Evolutionary conservation across 495 filamentous ascomycete genomes (phyloP).

Genomic region (Aspergillus asperescens): DNA sequence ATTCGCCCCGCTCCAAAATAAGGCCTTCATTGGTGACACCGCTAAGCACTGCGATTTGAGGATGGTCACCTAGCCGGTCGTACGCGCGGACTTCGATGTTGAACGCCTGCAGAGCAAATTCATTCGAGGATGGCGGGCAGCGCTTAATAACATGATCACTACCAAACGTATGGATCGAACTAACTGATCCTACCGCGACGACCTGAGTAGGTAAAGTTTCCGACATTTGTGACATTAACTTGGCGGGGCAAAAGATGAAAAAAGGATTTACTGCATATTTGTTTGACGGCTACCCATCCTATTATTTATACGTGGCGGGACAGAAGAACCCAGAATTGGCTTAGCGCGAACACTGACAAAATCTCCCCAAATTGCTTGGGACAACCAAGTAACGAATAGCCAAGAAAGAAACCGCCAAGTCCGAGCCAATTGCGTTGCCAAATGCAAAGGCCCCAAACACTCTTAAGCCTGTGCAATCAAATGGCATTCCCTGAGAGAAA

Average conservation of each 20-base stretch:
- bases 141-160: constrained; percentile 8
- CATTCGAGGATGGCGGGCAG: background rate
- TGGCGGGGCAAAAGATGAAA: constrained; percentile 3
- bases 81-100: constrained; percentile 12
- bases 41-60: background rate
- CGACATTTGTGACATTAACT: background rate
- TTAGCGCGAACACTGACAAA: too few relatives aligned
- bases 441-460: too few relatives aligned
- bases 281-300: constrained; percentile 1
- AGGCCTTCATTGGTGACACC: constrained; percentile 8
- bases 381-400: too few relatives aligned
- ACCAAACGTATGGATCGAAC: constrained; percentile 2
- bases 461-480: too few relatives aligned
- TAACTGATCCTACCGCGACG: constrained; percentile 5
- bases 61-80: constrained; percentile 9
- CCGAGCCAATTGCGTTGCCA: too few relatives aligned
- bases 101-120: constrained; percentile 5
- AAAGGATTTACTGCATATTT: too few relatives aligned
- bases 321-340: too few relatives aligned
- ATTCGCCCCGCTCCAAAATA: constrained; percentile 8
- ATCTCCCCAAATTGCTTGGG: too few relatives aligned
- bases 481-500: too few relatives aligned
- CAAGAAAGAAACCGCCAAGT: too few relatives aligned
- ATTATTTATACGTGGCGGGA: constrained; percentile 6
- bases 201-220: background rate